phyloP scores from a whole-genome alignment of 495 filamentous ascomycete species.

The Podospora tetraspora region DNA sequence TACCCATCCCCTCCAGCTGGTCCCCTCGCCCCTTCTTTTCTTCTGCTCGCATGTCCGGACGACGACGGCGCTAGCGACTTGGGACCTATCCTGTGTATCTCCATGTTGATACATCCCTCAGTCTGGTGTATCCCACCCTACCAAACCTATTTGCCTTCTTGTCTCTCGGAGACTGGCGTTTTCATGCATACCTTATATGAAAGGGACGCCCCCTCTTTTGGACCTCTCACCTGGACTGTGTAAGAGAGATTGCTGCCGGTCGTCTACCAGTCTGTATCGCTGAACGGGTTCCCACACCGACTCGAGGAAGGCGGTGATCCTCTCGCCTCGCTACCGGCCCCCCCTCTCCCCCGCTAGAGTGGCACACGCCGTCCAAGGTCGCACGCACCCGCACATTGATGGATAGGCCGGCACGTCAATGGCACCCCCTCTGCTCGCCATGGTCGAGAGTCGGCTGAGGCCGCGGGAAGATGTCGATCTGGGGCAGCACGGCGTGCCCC shows the following conservation, averaged over 20 bases:
- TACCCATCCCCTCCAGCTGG: not conserved
- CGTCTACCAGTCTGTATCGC: not conserved
- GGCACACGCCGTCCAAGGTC: not conserved
- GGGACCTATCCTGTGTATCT: conserved; percentile 5
- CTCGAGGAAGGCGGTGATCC: not conserved
- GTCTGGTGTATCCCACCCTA: conserved; percentile 5
- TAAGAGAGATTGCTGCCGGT: not conserved
- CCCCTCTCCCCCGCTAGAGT: not conserved
- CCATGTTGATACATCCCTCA: not conserved
- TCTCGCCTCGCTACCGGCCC: not conserved
- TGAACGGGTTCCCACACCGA: not conserved
- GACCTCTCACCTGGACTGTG: not conserved
- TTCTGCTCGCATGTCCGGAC: not conserved
- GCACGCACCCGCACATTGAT: not conserved
- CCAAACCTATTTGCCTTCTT: not conserved
- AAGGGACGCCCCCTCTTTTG: not conserved
- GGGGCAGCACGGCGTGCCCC: conserved; percentile 15
- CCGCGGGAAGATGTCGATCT: not conserved
- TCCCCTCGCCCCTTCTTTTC: not conserved
- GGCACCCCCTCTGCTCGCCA: conserved; percentile 4
- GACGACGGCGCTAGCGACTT: not conserved
- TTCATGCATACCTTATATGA: conserved; percentile 1
- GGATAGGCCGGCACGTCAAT: not conserved
- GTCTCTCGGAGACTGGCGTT: not conserved
- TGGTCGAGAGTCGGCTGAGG: not conserved